phyloP scores from a whole-genome alignment of 164 flowering plant genomes.

The Cinnamomum micranthum region DNA sequence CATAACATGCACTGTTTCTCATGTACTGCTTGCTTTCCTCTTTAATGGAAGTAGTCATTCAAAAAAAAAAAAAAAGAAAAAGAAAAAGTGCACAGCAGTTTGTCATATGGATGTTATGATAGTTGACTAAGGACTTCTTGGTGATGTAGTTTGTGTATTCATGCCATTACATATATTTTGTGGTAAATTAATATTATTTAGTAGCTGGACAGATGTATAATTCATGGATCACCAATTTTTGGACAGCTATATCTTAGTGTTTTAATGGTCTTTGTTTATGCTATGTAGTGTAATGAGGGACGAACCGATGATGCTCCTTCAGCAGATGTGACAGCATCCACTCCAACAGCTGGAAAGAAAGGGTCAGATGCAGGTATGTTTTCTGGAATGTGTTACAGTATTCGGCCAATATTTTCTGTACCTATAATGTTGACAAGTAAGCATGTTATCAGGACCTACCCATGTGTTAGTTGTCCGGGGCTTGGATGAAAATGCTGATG shows the following conservation, averaged over 20 bases:
- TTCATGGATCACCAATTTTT: background rate
- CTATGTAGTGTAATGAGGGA: conserved; percentile 77
- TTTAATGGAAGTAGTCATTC: no score
- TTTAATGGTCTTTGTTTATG: conserved; percentile 2
- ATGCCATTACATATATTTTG: no score
- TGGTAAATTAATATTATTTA: background rate
- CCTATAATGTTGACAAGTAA: background rate
- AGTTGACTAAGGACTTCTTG: background rate
- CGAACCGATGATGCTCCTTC: conserved; percentile 89
- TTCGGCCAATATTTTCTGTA: conserved; percentile 1
- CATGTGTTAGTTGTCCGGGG: conserved; percentile 98
- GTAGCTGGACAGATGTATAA: background rate
- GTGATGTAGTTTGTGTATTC: background rate
- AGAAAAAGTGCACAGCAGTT: no score
- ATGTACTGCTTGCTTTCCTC: no score
- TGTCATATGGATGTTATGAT: background rate
- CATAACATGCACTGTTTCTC: background rate
- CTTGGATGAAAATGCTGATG: conserved; percentile 99
- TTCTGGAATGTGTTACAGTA: conserved; percentile 1
- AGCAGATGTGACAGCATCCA: conserved; percentile 71
- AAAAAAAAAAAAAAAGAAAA: no score
- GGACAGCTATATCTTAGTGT: background rate
- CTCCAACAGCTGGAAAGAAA: conserved; percentile 56
- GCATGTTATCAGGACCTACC: conserved; percentile 65
- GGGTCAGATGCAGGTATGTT: conserved; percentile 79